Base-by-base conservation (phyloP, 2,329 filamentous ascomycete genomes). In the Ophiostoma sp. region DNA sequence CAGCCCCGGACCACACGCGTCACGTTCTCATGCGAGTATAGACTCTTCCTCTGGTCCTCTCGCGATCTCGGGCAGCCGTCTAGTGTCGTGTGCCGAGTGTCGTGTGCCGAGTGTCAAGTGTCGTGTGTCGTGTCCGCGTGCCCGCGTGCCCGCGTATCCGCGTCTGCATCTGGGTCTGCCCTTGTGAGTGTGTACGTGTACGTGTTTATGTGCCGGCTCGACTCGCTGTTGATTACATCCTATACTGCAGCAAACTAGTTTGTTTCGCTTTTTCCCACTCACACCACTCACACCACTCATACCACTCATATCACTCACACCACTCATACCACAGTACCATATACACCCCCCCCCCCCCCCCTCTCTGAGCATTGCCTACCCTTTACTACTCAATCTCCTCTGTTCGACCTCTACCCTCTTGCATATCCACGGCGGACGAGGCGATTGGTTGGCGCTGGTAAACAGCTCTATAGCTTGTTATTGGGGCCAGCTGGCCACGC, bases 401-500 rank as follows among this genome's bases (percentile, higher is more conserved):
- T 55, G 27, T 27, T 27, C 27, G 27, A 27, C 27, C 27, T 27
- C 27, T 27, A 27, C 27, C 27, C 27, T 27, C 27, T 27, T 27
- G 27, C 27, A 27, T 27, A 27, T 27, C 27, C 27, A 27, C 27
- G 27, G 27, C 27, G 27, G 27, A 27, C 27, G 27, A 27, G 27
- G 27, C 27, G 2, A 27, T 27, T 27, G 27, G 27, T 27, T 27
- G 27, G 27, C 27, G 27, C 27, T 2, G 27, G 27, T 58, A 27
- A 40, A 27, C 44, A 36, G 65, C 42, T 41, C 47, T 18, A 12
- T 41, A 9, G 36, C 16, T 40, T 66, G 42, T 40, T 66, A 69
- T 63, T 67, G 68, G 66, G 63, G 52, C 68, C 66, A 69, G 68
- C 68, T 67, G 16, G 63, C 55, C 68, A 66, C 63, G 63, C 68